Conservation (phyloP, 371 early-diverging fungal species). For the Mucor circinelloides region DNA sequence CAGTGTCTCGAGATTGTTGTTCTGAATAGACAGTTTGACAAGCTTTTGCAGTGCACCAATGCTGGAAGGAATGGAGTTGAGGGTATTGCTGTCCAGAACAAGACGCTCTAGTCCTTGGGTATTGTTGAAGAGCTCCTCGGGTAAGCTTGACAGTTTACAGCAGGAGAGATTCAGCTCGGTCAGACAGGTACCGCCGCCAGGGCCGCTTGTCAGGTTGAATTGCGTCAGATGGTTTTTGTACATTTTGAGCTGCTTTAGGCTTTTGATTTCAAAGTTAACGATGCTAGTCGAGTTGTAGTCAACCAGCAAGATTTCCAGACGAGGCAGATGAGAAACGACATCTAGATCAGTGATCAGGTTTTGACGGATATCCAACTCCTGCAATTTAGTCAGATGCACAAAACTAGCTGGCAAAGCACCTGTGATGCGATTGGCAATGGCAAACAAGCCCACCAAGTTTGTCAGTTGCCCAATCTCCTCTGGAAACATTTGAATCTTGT, state of each 20-base stretch:
- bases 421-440: constrained; percentile 75
- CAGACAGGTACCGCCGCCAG: constrained; percentile 28
- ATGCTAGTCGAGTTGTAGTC: constrained; percentile 74
- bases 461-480: constrained; percentile 70
- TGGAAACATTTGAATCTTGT: constrained; percentile 77
- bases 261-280: constrained; percentile 49
- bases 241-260: constrained; percentile 51
- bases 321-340: constrained; percentile 56
- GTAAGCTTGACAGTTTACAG: constrained; percentile 77
- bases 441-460: constrained; percentile 58
- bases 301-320: constrained; percentile 60
- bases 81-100: constrained; percentile 74
- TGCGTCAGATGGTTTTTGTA: constrained; percentile 67
- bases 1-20: constrained; percentile 54
- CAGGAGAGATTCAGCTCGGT: constrained; percentile 69
- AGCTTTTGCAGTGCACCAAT: constrained; percentile 63
- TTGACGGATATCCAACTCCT: constrained; percentile 76
- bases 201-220: constrained; percentile 32
- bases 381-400: constrained; percentile 56
- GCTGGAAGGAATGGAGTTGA: constrained; percentile 72
- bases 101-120: constrained; percentile 63
- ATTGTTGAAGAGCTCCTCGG: constrained; percentile 65
- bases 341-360: constrained; percentile 71
- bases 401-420: constrained; percentile 70
- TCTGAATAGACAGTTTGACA: constrained; percentile 62